Conservation (phyloP, 768 basidiomycete species). For the Macrolepiota albuminosa region DNA sequence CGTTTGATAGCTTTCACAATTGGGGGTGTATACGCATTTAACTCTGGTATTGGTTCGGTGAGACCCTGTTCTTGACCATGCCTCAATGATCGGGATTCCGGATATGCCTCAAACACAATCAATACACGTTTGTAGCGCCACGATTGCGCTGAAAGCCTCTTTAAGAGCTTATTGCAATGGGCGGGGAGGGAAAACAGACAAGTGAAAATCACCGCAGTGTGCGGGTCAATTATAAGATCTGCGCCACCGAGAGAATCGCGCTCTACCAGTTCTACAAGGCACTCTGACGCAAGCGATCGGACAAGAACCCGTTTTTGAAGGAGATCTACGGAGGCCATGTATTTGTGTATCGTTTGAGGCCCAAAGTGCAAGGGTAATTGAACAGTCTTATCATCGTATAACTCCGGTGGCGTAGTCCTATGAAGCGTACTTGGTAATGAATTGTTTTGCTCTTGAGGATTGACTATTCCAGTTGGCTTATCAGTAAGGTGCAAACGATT, state of each 20-base stretch:
- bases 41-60: constrained; percentile 11
- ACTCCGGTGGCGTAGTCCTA: constrained; percentile 31
- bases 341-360: constrained; percentile 46
- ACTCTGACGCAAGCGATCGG: constrained; percentile 41
- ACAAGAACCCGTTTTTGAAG: constrained; percentile 66
- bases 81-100: constrained; percentile 34
- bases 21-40: constrained; percentile 59
- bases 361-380: constrained; percentile 29
- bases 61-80: background rate
- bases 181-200: constrained; percentile 30
- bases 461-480: background rate
- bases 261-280: constrained; percentile 57
- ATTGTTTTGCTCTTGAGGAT: background rate
- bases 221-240: constrained; percentile 65
- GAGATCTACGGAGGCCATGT: constrained; percentile 64
- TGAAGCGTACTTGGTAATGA: constrained; percentile 1
- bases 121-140: constrained; percentile 56
- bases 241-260: constrained; percentile 53
- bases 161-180: constrained; percentile 38
- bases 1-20: constrained; percentile 67
- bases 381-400: constrained; percentile 43
- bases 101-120: constrained; percentile 66
- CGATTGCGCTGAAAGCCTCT: constrained; percentile 48
- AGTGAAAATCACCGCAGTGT: constrained; percentile 43
- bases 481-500: constrained; percentile 3